These are phyloP conservation scores for Schizonepeta tenuifolia DNA, from an alignment of 257 asterid genomes.

Conservation along the genomic window DNA sequence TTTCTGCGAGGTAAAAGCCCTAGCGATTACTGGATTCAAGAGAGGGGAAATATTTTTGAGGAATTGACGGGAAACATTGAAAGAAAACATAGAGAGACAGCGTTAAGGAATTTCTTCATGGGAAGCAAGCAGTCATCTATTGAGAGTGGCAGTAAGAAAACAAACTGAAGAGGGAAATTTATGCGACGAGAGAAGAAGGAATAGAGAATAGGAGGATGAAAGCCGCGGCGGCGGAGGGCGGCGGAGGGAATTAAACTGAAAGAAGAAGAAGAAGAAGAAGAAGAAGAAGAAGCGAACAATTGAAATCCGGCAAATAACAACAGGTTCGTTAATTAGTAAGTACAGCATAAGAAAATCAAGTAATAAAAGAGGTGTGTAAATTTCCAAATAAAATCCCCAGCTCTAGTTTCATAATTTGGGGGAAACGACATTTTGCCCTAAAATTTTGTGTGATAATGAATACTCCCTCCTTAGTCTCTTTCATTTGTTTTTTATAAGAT, in stretches of 20 bases:
- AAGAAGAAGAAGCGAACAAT: not conserved
- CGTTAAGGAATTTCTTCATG: conserved; percentile 27
- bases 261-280: not conserved
- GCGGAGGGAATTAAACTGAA: not conserved
- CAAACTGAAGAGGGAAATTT: not conserved
- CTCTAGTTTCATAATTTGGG: too few species aligned
- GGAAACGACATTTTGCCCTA: too few species aligned
- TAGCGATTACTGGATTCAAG: conserved; percentile 23
- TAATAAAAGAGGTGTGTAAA: too few species aligned
- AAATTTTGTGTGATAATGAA: too few species aligned
- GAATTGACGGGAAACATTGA: conserved; percentile 36
- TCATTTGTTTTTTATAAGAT: too few species aligned
- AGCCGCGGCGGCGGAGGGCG: not conserved
- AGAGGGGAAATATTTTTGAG: conserved; percentile 42
- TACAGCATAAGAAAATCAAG: too few species aligned
- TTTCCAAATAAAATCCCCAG: too few species aligned
- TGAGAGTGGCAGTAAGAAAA: not conserved
- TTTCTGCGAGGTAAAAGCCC: conserved; percentile 37
- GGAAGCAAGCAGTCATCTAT: not conserved
- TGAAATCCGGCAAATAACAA: too few species aligned
- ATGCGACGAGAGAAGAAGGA: not conserved
- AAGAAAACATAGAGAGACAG: conserved; percentile 46
- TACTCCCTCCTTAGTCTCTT: too few species aligned
- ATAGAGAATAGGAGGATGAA: not conserved
- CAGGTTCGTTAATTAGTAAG: too few species aligned